Percentiles rank a stretch among this genome's conserved stretches.
These are phyloP conservation scores for Dendrobium huoshanense DNA, from an alignment of 106 monocot genomes.

Conservation along the genomic window DNA sequence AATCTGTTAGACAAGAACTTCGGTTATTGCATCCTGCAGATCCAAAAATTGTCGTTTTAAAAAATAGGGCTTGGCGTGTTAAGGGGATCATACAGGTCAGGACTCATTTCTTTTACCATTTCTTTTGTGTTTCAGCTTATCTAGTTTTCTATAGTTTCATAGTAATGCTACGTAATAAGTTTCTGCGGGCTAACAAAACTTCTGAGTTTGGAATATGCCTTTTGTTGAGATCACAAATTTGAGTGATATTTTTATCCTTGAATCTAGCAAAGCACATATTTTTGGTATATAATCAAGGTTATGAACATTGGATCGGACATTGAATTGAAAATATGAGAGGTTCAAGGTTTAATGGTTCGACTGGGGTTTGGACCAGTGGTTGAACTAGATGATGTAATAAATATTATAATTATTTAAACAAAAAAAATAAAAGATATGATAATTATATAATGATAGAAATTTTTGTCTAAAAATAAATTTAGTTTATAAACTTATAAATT, in stretches of 20 bases:
- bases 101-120: background rate
- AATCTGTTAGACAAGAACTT: constrained; percentile 62
- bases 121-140: background rate
- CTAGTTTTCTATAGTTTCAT: background rate
- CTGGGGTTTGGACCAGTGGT: too few relatives aligned
- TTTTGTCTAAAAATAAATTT: too few relatives aligned
- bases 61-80: constrained; percentile 73
- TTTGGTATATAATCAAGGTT: background rate
- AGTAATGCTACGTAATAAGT: background rate
- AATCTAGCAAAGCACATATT: background rate
- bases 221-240: background rate
- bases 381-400: too few relatives aligned
- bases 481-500: too few relatives aligned
- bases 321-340: too few relatives aligned
- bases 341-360: too few relatives aligned
- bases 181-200: background rate
- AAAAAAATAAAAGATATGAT: too few relatives aligned
- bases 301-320: too few relatives aligned
- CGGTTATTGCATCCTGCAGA: constrained; percentile 54
- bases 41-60: constrained; percentile 52
- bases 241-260: background rate
- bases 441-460: too few relatives aligned
- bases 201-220: background rate
- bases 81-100: constrained; percentile 79
- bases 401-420: too few relatives aligned